Percentiles rank a stretch among this genome's conserved stretches.
Conservation (phyloP, 2,329 filamentous ascomycete species). For the Fusarium acutatum region DNA sequence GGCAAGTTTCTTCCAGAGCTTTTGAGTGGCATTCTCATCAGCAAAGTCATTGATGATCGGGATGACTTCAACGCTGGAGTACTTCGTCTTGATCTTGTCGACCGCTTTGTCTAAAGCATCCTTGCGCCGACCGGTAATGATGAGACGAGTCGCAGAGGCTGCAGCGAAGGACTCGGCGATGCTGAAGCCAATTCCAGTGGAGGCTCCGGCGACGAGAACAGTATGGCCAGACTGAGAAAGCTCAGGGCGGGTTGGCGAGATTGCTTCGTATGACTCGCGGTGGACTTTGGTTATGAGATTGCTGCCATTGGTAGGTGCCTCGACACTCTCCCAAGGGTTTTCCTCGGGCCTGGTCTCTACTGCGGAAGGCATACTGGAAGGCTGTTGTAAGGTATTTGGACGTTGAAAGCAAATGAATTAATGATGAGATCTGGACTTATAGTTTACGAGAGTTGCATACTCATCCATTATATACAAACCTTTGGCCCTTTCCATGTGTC, state of each 20-base stretch:
- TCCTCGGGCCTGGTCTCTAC: neutral
- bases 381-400: neutral
- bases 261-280: conserved; percentile 44
- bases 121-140: conserved; percentile 51
- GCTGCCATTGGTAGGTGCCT: neutral
- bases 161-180: conserved; percentile 58
- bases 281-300: neutral
- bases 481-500: accelerated
- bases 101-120: neutral
- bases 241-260: conserved; percentile 48
- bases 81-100: neutral
- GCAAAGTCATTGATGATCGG: neutral
- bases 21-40: conserved; percentile 9
- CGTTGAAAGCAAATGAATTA: accelerated
- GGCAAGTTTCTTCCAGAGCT: conserved; percentile 43
- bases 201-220: conserved; percentile 3
- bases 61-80: neutral
- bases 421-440: accelerated
- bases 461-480: neutral
- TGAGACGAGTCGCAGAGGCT: conserved; percentile 49
- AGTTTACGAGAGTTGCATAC: accelerated
- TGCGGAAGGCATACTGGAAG: neutral
- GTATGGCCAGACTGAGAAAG: conserved; percentile 49
- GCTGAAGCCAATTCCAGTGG: conserved; percentile 11
- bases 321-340: neutral